A percentile compares a stretch with the other conserved stretches of the same genome.
These are phyloP conservation scores for Sporothrix mexicana DNA, from an alignment of 2,329 filamentous ascomycete genomes.

Conservation along the genomic window DNA sequence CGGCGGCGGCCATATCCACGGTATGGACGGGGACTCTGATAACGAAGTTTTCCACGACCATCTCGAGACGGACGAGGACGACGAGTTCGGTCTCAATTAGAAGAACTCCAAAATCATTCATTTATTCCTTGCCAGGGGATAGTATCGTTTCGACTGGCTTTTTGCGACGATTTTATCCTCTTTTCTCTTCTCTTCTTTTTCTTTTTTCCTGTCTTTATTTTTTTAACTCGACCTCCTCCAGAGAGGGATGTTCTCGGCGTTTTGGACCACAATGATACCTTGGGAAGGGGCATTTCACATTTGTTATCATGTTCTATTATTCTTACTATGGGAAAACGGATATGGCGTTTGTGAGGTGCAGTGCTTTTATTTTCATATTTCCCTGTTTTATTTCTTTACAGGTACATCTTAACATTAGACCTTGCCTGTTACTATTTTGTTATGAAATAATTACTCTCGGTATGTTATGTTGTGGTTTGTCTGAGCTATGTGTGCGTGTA, in stretches of 20 bases:
- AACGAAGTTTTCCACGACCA: background rate
- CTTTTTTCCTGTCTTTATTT: too few relatives aligned
- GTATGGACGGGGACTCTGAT: background rate
- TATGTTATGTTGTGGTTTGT: background rate
- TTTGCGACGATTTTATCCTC: too few relatives aligned
- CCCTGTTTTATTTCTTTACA: background rate
- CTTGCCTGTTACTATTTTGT: background rate
- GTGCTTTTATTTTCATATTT: background rate
- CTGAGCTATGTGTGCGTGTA: too few relatives aligned
- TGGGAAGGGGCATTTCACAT: background rate
- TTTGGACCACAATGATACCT: slow-evolving; percentile 19
- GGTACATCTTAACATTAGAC: background rate
- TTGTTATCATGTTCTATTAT: background rate
- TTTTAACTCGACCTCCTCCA: background rate
- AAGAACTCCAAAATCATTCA: too few relatives aligned
- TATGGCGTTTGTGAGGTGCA: background rate
- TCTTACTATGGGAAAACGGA: background rate
- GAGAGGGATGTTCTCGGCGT: background rate
- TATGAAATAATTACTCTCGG: background rate
- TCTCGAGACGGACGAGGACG: background rate
- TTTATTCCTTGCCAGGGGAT: too few relatives aligned
- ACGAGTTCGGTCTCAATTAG: too few relatives aligned
- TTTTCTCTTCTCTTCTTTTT: background rate
- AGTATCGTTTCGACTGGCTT: too few relatives aligned
- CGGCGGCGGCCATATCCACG: background rate